Percentiles rank a stretch among this genome's conserved stretches.
Conservation (phyloP, 2,329 filamentous ascomycete genomes). For the Aspergillus udagawae region DNA sequence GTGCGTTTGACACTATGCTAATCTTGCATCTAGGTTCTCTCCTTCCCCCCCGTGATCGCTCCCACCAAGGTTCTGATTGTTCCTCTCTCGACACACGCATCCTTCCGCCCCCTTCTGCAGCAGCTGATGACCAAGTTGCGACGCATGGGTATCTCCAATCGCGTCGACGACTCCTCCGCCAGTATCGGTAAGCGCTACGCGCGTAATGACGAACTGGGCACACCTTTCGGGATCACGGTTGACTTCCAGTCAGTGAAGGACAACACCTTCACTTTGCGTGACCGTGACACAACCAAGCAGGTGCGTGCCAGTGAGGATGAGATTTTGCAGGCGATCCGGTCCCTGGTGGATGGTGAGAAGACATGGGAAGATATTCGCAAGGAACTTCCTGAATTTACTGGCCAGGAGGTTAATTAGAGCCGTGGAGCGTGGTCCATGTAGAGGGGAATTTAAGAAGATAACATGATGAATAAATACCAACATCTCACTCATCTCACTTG, state of each 20-base stretch:
- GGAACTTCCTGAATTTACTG: slow-evolving; percentile 79
- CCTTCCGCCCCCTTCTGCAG: slow-evolving; percentile 74
- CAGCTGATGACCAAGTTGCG: slow-evolving; percentile 73
- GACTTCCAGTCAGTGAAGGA: slow-evolving; percentile 95
- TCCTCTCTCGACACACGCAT: slow-evolving; percentile 74
- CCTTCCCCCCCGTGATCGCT: slow-evolving; percentile 73
- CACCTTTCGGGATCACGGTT: slow-evolving; percentile 86
- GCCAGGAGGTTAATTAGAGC: slow-evolving; percentile 57
- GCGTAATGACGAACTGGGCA: slow-evolving; percentile 93
- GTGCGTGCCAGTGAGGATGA: slow-evolving; percentile 78
- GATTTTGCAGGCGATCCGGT: slow-evolving; percentile 70
- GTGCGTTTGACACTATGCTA: slow-evolving; percentile 6
- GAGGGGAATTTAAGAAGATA: not conserved
- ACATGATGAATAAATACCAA: not conserved
- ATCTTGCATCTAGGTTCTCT: slow-evolving; percentile 55
- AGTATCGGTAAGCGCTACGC: slow-evolving; percentile 93
- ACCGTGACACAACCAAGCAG: slow-evolving; percentile 86
- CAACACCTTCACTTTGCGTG: slow-evolving; percentile 77
- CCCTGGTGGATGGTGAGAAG: slow-evolving; percentile 59
- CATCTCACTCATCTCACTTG: not conserved
- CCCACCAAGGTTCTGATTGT: slow-evolving; percentile 94
- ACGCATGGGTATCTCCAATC: slow-evolving; percentile 71
- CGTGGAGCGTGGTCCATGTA: not conserved
- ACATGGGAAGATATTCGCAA: slow-evolving; percentile 67
- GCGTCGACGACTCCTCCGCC: slow-evolving; percentile 84